phyloP scores from a whole-genome alignment of 768 basidiomycete genomes.

The Termitomyces sp. region DNA sequence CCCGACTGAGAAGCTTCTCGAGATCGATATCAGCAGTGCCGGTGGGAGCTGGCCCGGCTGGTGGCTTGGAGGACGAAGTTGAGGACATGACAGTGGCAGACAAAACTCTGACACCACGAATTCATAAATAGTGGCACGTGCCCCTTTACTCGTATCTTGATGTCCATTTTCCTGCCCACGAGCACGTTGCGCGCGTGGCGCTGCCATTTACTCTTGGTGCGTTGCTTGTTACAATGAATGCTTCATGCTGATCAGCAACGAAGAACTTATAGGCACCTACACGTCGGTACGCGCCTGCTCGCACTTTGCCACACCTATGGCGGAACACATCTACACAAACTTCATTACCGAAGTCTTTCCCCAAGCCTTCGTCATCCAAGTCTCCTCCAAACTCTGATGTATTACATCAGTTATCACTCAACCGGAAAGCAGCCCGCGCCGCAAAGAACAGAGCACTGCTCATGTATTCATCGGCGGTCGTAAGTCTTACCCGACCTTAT shows the following conservation, averaged over 20 bases:
- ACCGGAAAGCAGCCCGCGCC: slow-evolving; percentile 37
- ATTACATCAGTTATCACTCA: slow-evolving; percentile 2
- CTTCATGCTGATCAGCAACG: neutral
- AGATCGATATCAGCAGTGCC: slow-evolving; percentile 47
- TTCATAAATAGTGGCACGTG: slow-evolving; percentile 6
- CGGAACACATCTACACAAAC: slow-evolving; percentile 12
- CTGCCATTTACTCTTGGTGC: neutral
- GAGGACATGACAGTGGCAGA: slow-evolving; percentile 12
- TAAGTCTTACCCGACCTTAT: slow-evolving; percentile 30
- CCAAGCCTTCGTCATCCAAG: slow-evolving; percentile 1
- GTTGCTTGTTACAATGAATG: neutral
- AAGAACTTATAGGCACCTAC: slow-evolving; percentile 11
- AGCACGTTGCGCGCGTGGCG: neutral
- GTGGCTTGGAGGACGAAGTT: slow-evolving; percentile 19
- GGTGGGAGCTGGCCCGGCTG: slow-evolving; percentile 1
- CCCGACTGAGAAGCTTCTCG: slow-evolving; percentile 74
- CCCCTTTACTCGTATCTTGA: neutral
- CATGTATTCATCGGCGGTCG: slow-evolving; percentile 82
- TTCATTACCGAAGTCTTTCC: slow-evolving; percentile 1
- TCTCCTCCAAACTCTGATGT: neutral
- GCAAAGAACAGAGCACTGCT: slow-evolving; percentile 65
- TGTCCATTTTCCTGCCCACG: slow-evolving; percentile 8
- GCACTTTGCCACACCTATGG: neutral
- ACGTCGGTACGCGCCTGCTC: neutral
- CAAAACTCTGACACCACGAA: neutral